Conservation (phyloP, 1,284 basidiomycete genomes). For the Heterobasidion occidentale region DNA sequence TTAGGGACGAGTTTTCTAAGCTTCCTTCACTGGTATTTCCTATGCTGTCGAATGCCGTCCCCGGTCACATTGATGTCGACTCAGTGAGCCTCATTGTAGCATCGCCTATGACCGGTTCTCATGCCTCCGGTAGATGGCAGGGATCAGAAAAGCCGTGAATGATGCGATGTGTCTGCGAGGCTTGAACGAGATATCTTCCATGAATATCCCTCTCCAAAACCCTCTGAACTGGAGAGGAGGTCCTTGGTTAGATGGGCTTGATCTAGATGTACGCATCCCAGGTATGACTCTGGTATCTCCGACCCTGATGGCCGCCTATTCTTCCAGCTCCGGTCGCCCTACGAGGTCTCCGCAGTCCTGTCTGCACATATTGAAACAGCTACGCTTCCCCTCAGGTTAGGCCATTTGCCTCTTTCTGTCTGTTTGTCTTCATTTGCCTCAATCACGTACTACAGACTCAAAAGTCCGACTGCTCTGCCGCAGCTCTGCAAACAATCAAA, state of each 20-base stretch:
- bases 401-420: neutral
- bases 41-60: constrained; percentile 39
- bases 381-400: constrained; percentile 44
- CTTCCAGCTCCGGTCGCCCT: constrained; percentile 32
- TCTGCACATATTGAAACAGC: constrained; percentile 60
- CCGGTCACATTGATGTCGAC: constrained; percentile 26
- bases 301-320: constrained; percentile 6
- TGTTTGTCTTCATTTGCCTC: constrained; percentile 3
- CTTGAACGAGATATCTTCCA: constrained; percentile 42
- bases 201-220: constrained; percentile 48
- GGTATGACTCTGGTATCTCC: constrained; percentile 1
- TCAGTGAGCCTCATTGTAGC: constrained; percentile 29
- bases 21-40: constrained; percentile 47
- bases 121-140: constrained; percentile 14
- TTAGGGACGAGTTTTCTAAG: constrained; percentile 61
- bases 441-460: constrained; percentile 25
- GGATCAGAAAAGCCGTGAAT: constrained; percentile 38
- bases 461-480: constrained; percentile 31
- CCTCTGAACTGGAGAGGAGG: constrained; percentile 31
- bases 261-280: constrained; percentile 30
- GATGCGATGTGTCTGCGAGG: constrained; percentile 53
- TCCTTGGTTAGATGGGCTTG: constrained; percentile 35
- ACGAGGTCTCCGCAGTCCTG: constrained; percentile 56
- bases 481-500: constrained; percentile 43
- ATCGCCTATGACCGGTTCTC: neutral